Percentiles rank a stretch among this genome's conserved stretches.
Evolutionary conservation across 2,329 filamentous ascomycete species (phyloP).

Genomic region (Diaporthe longicolla): DNA sequence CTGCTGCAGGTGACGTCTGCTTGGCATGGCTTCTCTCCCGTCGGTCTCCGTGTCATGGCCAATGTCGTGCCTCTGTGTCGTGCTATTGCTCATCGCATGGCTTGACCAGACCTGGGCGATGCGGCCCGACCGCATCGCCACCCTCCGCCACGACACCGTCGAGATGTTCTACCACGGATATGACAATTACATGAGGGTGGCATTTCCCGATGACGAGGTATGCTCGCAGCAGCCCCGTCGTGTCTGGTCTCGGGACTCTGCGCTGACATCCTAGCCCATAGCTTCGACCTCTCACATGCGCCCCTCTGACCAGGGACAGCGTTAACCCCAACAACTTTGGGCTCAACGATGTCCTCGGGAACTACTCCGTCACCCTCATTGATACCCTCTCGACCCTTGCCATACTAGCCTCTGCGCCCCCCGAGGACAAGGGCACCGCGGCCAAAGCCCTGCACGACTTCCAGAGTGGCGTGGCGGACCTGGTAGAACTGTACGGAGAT

Average conservation of each 20-base stretch:
- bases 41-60: conserved; percentile 15
- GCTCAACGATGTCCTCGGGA: conserved; percentile 94
- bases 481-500: conserved; percentile 90
- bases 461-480: conserved; percentile 80
- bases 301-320: conserved; percentile 85
- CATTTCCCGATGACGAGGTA: conserved; percentile 95
- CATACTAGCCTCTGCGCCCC: conserved; percentile 84
- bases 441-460: conserved; percentile 79
- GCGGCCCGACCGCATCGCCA: conserved; percentile 67
- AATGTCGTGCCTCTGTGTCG: conserved; percentile 44
- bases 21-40: conserved; percentile 49
- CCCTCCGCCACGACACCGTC: conserved; percentile 72
- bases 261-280: conserved; percentile 52
- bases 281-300: conserved; percentile 88
- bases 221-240: conserved; percentile 27
- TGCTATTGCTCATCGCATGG: conserved; percentile 57
- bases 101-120: conserved; percentile 60
- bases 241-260: conserved; percentile 35
- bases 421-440: conserved; percentile 66
- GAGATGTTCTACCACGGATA: conserved; percentile 98
- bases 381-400: conserved; percentile 96
- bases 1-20: conserved; percentile 57
- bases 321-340: conserved; percentile 85
- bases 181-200: conserved; percentile 93
- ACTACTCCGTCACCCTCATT: conserved; percentile 95